phyloP scores from a whole-genome alignment of 805 yeast genomes.

The Candida takata region DNA sequence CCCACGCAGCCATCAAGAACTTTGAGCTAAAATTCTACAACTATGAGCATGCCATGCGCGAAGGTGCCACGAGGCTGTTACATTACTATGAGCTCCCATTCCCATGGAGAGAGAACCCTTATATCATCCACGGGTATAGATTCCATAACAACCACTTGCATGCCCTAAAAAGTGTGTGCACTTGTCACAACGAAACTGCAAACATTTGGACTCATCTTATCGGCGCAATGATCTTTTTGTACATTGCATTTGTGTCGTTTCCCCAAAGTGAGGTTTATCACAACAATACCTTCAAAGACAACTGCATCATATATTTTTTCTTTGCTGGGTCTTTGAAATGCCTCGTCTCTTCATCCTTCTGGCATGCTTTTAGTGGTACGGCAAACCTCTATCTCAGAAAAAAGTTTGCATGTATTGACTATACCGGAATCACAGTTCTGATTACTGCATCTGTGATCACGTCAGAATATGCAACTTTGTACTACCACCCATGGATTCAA shows the following conservation, averaged over 20 bases:
- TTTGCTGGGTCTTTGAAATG: constrained; percentile 71
- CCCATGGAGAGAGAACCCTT: constrained; percentile 90
- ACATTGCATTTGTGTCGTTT: constrained; percentile 50
- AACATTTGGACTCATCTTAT: constrained; percentile 90
- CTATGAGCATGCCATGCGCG: constrained; percentile 37
- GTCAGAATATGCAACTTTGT: constrained; percentile 74
- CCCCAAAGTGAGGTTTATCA: constrained; percentile 52
- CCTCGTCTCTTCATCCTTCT: constrained; percentile 66
- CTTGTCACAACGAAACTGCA: constrained; percentile 77
- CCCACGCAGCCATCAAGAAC: constrained; percentile 16
- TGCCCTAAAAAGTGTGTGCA: constrained; percentile 54
- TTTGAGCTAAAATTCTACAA: constrained; percentile 35
- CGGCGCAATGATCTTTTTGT: constrained; percentile 56
- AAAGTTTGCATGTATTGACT: constrained; percentile 87
- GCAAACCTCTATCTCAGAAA: constrained; percentile 55
- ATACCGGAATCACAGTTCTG: constrained; percentile 86
- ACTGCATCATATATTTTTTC: constrained; percentile 54
- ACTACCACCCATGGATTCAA: constrained; percentile 45
- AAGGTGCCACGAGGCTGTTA: constrained; percentile 42
- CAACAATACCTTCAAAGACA: constrained; percentile 34
- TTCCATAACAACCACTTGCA: constrained; percentile 58
- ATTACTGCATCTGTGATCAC: constrained; percentile 86
- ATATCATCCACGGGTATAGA: constrained; percentile 77
- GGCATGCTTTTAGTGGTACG: constrained; percentile 90
- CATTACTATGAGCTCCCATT: constrained; percentile 85